Evolutionary conservation across 495 filamentous ascomycete species (phyloP).

Genomic region (Xylaria intraflava): DNA sequence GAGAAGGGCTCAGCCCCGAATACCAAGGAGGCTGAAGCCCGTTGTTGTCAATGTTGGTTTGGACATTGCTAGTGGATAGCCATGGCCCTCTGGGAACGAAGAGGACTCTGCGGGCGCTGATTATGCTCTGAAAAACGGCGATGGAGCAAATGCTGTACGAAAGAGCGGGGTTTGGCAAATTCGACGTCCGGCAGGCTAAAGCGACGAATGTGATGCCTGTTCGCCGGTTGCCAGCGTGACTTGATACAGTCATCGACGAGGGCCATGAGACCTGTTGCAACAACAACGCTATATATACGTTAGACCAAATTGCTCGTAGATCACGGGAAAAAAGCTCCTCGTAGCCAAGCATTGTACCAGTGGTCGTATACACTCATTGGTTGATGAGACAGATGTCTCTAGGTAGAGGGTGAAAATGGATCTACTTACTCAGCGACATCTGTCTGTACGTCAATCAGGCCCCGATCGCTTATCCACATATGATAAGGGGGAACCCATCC

Average conservation of each 20-base stretch:
- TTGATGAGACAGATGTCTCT: neutral
- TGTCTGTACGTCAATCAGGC: slow-evolving; percentile 56
- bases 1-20: neutral
- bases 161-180: slow-evolving; percentile 59
- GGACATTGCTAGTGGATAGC: slow-evolving; percentile 29
- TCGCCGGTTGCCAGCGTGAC: slow-evolving; percentile 65
- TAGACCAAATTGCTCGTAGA: slow-evolving; percentile 9
- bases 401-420: neutral
- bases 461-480: slow-evolving; percentile 76
- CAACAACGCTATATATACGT: slow-evolving; percentile 58
- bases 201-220: slow-evolving; percentile 45
- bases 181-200: slow-evolving; percentile 57
- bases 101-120: slow-evolving; percentile 33
- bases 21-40: neutral
- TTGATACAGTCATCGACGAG: slow-evolving; percentile 92
- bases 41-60: slow-evolving; percentile 13
- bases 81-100: slow-evolving; percentile 34
- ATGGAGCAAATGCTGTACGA: slow-evolving; percentile 76
- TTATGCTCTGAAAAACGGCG: slow-evolving; percentile 45
- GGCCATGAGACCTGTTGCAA: slow-evolving; percentile 82
- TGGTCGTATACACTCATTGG: neutral
- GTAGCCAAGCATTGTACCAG: neutral
- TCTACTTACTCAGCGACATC: slow-evolving; percentile 89
- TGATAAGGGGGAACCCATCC: slow-evolving; percentile 89
- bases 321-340: neutral